phyloP scores from a whole-genome alignment of 2,329 filamentous ascomycete genomes.

The Elsinoe fawcettii region DNA sequence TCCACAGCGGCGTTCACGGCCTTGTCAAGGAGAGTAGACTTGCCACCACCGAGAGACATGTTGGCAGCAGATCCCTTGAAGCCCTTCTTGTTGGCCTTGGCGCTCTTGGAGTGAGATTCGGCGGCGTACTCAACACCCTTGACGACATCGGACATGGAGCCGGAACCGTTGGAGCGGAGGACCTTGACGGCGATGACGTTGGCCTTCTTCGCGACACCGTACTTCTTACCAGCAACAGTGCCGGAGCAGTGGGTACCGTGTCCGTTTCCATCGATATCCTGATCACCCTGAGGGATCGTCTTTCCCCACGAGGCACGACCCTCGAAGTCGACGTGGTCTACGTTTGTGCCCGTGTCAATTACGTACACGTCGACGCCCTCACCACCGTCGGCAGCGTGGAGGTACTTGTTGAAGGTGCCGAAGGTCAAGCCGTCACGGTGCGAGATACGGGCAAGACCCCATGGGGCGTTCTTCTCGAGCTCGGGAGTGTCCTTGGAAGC shows the following conservation, averaged over 20 bases:
- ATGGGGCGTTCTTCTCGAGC: slow-evolving; percentile 88
- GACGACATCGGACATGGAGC: slow-evolving; percentile 97
- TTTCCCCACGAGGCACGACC: slow-evolving; percentile 94
- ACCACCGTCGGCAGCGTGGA: slow-evolving; percentile 80
- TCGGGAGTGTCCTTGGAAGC: slow-evolving; percentile 38
- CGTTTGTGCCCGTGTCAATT: slow-evolving; percentile 95
- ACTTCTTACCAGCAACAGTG: slow-evolving; percentile 96
- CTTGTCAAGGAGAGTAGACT: slow-evolving; percentile 82
- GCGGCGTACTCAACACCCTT: slow-evolving; percentile 97
- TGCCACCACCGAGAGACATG: slow-evolving; percentile 98
- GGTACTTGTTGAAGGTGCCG: slow-evolving; percentile 95
- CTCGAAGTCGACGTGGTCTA: slow-evolving; percentile 92
- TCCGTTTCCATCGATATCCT: slow-evolving; percentile 88
- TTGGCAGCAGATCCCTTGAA: slow-evolving; percentile 99
- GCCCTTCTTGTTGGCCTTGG: slow-evolving; percentile 77
- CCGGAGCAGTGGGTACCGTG: slow-evolving; percentile 99
- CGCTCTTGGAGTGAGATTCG: slow-evolving; percentile 66
- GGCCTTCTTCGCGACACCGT: slow-evolving; percentile 99
- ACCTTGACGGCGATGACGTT: slow-evolving; percentile 97
- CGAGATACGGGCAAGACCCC: slow-evolving; percentile 96
- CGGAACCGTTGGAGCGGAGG: slow-evolving; percentile 90
- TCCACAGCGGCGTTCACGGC: slow-evolving; percentile 91
- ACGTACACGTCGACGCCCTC: slow-evolving; percentile 98
- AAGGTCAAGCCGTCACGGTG: slow-evolving; percentile 84
- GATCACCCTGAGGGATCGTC: slow-evolving; percentile 80